Conservation (phyloP, 371 early-diverging fungal genomes). For the Mucor indicus region DNA sequence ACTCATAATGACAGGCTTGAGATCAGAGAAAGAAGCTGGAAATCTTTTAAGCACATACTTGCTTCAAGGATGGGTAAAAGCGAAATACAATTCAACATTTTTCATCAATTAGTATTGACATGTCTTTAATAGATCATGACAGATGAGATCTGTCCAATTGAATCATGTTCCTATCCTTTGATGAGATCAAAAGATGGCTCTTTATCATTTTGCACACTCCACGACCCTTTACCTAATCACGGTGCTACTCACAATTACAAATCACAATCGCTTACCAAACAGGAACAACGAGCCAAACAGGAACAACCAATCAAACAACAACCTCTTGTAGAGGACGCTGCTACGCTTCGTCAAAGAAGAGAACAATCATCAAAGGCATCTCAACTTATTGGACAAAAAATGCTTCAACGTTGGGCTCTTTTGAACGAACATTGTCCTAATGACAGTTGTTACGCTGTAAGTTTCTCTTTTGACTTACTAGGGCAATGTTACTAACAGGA, state of each 20-base stretch:
- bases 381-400: slow-evolving; percentile 62
- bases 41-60: slow-evolving; percentile 33
- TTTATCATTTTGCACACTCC: slow-evolving; percentile 46
- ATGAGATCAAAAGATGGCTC: slow-evolving; percentile 54
- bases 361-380: slow-evolving; percentile 65
- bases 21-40: slow-evolving; percentile 19
- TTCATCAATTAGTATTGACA: neutral
- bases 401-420: slow-evolving; percentile 71
- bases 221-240: slow-evolving; percentile 38
- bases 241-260: slow-evolving; percentile 5
- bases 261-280: neutral
- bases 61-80: slow-evolving; percentile 50
- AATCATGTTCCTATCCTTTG: slow-evolving; percentile 48
- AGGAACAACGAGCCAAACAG: neutral
- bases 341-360: slow-evolving; percentile 23
- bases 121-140: slow-evolving; percentile 44
- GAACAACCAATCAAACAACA: neutral
- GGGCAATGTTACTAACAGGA: neutral
- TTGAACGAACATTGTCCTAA: slow-evolving; percentile 67
- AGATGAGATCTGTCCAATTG: slow-evolving; percentile 35
- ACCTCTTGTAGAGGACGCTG: slow-evolving; percentile 3
- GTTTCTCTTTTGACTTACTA: slow-evolving; percentile 1
- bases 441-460: slow-evolving; percentile 57
- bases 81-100: too few species aligned
- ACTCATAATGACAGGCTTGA: too few species aligned